Base-by-base conservation (phyloP, 2,329 filamentous ascomycete genomes). In the Septoria linicola region DNA sequence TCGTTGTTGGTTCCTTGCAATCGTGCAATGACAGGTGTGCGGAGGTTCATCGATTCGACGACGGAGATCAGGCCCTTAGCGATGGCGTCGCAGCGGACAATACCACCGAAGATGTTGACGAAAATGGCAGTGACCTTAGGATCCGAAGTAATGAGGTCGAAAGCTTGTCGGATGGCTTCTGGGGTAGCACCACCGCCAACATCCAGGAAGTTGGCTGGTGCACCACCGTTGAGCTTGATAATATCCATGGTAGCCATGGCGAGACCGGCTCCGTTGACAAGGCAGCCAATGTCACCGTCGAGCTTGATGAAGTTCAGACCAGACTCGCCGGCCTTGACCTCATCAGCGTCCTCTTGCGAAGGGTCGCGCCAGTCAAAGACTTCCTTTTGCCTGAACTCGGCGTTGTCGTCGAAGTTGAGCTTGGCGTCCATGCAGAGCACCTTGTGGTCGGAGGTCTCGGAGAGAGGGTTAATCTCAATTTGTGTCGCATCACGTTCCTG, bases 181-280 rank as follows among this genome's bases (percentile, higher is more conserved):
- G 93, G 91, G 55, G 93, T 99, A 63, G 93, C 93, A 79, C 93
- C 93, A 72, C 93, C 93, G 69, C 93, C 93, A 64, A 99, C 93
- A 72, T 99, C 93, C 65, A 99, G 81, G 85, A 99, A 99, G 84
- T 99, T 99, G 66, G 93, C 93, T 58, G 93, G 93, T 69, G 83
- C 80, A 59, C 93, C 93, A 65, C 93, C 93, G 77, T 97, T 99
- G 59, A 99, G 83, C 84, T 99, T 97, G 83, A 99, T 99, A 74
- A 99, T 97, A 75, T 99, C 93, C 93, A 99, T 99, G 72, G 93
- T 99, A 59, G 93, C 93, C 93, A 99, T 99, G 76, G 93, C 93
- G 63, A 99, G 87, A 78, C 93, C 93, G 67, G 93, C 93, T 72
- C 93, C 93, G 79, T 99, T 99, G 79, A 99, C 93, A 55, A 97